phyloP scores from a whole-genome alignment of 2,329 filamentous ascomycete species.

The Diplodia corticola region DNA sequence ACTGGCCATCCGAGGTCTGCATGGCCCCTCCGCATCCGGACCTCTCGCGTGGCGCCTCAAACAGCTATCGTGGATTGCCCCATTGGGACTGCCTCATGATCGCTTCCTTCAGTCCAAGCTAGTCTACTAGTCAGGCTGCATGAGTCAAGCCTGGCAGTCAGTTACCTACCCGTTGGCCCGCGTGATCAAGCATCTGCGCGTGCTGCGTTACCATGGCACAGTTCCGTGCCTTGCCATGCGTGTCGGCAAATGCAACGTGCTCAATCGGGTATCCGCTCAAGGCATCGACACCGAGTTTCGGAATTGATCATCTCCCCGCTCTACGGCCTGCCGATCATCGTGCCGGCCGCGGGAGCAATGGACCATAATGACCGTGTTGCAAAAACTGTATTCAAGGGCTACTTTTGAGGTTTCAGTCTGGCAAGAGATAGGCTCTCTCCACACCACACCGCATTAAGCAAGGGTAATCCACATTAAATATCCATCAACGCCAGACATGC shows the following conservation, averaged over 20 bases:
- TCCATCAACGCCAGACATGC: constrained; percentile 11
- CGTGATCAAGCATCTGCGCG: neutral
- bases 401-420: neutral
- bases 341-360: neutral
- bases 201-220: neutral
- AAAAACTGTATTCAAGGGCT: neutral
- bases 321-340: neutral
- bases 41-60: neutral
- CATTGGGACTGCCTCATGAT: neutral
- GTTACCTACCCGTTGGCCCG: neutral
- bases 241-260: neutral
- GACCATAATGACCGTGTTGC: constrained; percentile 5
- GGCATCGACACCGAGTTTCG: neutral
- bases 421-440: neutral
- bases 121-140: neutral
- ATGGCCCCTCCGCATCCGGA: neutral
- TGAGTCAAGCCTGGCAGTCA: neutral
- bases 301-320: neutral
- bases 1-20: neutral
- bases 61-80: constrained; percentile 5
- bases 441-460: neutral
- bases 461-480: neutral
- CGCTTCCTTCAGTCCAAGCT: neutral
- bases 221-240: neutral
- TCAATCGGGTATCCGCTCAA: neutral